phyloP scores from a whole-genome alignment of 163 green algal genomes.

The Chlorella variabilis region DNA sequence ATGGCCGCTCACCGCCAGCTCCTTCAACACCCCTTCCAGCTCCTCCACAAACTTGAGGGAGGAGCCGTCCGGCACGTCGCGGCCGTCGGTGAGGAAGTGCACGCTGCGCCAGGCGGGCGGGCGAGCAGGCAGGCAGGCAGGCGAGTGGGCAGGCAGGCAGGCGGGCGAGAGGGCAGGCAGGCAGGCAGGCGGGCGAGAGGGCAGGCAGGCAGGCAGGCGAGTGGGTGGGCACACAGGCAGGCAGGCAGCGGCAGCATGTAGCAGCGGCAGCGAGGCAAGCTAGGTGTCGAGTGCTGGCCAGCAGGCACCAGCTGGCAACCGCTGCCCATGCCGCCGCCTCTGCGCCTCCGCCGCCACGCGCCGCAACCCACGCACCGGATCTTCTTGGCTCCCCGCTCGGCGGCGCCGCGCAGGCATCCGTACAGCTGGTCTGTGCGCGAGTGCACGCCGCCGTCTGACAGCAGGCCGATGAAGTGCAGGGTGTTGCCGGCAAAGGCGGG shows the following conservation, averaged over 20 bases:
- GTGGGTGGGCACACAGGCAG: too few species aligned
- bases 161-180: neutral
- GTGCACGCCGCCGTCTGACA: constrained; percentile 95
- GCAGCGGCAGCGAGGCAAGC: too few species aligned
- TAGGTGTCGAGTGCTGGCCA: too few species aligned
- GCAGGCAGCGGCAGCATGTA: too few species aligned
- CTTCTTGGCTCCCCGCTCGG: constrained; percentile 80
- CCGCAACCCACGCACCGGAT: constrained; percentile 58
- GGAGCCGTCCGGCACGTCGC: constrained; percentile 91
- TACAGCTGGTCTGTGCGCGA: constrained; percentile 87
- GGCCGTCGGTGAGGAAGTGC: constrained; percentile 94
- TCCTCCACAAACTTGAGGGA: constrained; percentile 77
- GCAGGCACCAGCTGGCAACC: neutral
- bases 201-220: too few species aligned
- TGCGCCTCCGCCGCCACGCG: neutral
- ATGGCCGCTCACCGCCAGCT: constrained; percentile 19
- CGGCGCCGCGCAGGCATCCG: constrained; percentile 66
- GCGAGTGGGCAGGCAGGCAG: neutral
- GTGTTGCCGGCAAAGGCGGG: constrained; percentile 68
- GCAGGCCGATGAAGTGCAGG: constrained; percentile 94
- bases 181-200: neutral
- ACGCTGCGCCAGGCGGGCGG: too few species aligned
- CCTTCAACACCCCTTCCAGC: constrained; percentile 69
- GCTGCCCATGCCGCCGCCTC: neutral
- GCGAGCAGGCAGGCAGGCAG: too few species aligned